Evolutionary conservation across 2,329 filamentous ascomycete genomes (phyloP).

Genomic region (Cytospora leucostoma): DNA sequence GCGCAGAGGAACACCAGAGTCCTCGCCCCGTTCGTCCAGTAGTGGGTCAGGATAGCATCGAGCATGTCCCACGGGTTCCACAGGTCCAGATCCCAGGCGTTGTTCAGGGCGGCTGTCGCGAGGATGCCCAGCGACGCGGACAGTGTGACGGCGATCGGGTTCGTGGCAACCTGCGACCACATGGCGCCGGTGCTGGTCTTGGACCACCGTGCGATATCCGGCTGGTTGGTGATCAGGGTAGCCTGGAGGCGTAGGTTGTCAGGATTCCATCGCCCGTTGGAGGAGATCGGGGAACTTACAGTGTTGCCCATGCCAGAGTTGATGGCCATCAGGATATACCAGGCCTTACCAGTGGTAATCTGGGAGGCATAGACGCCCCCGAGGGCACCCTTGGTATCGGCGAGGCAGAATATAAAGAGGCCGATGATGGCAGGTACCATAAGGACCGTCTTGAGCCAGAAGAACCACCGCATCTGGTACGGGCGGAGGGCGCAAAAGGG

Average conservation of each 20-base stretch:
- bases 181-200: conserved; percentile 41
- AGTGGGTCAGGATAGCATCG: conserved; percentile 31
- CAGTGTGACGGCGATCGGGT: conserved; percentile 44
- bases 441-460: conserved; percentile 46
- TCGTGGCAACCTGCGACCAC: conserved; percentile 45
- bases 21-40: conserved; percentile 26
- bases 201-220: conserved; percentile 47
- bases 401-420: conserved; percentile 42
- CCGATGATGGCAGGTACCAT: conserved; percentile 39
- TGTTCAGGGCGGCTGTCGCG: conserved; percentile 46
- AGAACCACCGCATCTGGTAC: conserved; percentile 47
- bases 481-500: conserved; percentile 46
- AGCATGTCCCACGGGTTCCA: conserved; percentile 34
- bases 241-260: conserved; percentile 34
- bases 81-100: conserved; percentile 39
- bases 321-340: conserved; percentile 38
- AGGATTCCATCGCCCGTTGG: neutral
- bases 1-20: conserved; percentile 30
- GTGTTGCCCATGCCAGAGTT: conserved; percentile 40
- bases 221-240: conserved; percentile 45
- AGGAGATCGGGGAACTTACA: neutral
- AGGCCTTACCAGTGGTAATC: conserved; percentile 13
- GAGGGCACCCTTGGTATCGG: conserved; percentile 40
- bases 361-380: conserved; percentile 32
- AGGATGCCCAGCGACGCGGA: conserved; percentile 47